Percentiles rank a stretch among this genome's conserved stretches.
Evolutionary conservation across 345 rosid species (phyloP).

Genomic region (Corchorus olitorius): DNA sequence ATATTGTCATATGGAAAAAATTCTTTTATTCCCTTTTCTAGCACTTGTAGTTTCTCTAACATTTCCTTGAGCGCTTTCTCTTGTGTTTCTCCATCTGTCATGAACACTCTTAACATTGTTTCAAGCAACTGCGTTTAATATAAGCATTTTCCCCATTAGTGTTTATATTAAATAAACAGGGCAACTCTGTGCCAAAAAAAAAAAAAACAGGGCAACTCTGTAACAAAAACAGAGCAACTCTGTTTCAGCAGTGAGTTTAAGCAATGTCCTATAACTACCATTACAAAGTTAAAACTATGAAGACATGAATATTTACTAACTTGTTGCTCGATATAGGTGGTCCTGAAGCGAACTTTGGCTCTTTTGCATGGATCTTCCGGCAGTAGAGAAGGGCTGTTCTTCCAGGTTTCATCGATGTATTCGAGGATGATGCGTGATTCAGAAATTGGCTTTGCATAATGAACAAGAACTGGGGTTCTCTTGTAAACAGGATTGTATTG

Average conservation of each 20-base stretch:
- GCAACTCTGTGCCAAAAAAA: too few species aligned
- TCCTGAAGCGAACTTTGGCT: constrained; percentile 48
- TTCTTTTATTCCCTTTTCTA: constrained; percentile 46
- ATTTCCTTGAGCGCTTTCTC: constrained; percentile 34
- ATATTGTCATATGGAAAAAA: constrained; percentile 24
- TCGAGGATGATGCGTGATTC: constrained; percentile 45
- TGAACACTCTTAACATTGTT: constrained; percentile 4
- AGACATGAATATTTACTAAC: not conserved
- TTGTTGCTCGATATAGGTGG: constrained; percentile 27
- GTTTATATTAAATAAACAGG: too few species aligned
- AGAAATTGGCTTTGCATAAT: constrained; percentile 43
- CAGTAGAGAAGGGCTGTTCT: constrained; percentile 30
- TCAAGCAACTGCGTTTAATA: constrained; percentile 32
- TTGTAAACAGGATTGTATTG: constrained; percentile 41
- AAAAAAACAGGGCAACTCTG: too few species aligned
- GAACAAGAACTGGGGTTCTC: constrained; percentile 48
- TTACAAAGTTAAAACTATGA: not conserved
- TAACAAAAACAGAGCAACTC: not conserved
- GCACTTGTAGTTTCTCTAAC: constrained; percentile 36
- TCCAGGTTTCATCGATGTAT: constrained; percentile 54
- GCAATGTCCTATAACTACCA: too few species aligned
- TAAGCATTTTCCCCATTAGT: too few species aligned
- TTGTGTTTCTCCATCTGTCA: constrained; percentile 40
- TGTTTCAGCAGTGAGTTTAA: not conserved
- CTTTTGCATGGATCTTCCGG: constrained; percentile 42